Base-by-base conservation (phyloP, 352 stramenopile genomes). In the Elongisporangium anandrum region DNA sequence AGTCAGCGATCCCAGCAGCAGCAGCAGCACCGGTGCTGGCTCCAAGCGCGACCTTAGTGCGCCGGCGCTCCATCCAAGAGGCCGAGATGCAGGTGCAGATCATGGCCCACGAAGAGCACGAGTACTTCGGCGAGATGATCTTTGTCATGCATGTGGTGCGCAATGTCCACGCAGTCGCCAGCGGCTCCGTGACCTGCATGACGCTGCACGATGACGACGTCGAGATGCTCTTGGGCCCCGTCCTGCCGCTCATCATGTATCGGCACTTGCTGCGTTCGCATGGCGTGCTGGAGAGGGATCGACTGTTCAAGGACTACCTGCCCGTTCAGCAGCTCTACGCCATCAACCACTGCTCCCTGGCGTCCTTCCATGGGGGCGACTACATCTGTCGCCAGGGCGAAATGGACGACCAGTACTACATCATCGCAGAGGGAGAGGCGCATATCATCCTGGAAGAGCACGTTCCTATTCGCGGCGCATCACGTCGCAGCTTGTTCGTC, bases 91-190 rank as follows among this genome's bases (percentile, higher is more conserved):
- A 90, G 60, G 73, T 83, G 21, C 75, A 88, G 49, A 62, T 88
- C 20, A 70, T 81, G 54, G 72, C 68, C 22, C 67, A 78, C 34
- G 66, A 85, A 22, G 70, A 79, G 26, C 57, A 69, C 52, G 80
- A 88, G 51, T 90, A 89, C 61, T 94, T 92, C 61, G 81, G 81
- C 8, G 80, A 91, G 58, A 65, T 91, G 50, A 63, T 73, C 7
- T 55, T 88, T 38, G 54, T 87, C 58, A 57, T 70, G 54, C 39
- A 66, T 56, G 38, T 66, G 53, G 22, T 21, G 10, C 61, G 70
- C 70, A 57, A 87, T 29, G 65, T 41, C 17, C 81, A 88, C 60
- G 84, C 79, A 5, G 75, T 92, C 4, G 73, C 84, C 17, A 73
- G 60, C 38, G 79, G 77, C 23, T 59, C 56, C 6, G 81, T 86